Conservation (phyloP, 1,139 yeast genomes). For the Yamadazyma dendronema region DNA sequence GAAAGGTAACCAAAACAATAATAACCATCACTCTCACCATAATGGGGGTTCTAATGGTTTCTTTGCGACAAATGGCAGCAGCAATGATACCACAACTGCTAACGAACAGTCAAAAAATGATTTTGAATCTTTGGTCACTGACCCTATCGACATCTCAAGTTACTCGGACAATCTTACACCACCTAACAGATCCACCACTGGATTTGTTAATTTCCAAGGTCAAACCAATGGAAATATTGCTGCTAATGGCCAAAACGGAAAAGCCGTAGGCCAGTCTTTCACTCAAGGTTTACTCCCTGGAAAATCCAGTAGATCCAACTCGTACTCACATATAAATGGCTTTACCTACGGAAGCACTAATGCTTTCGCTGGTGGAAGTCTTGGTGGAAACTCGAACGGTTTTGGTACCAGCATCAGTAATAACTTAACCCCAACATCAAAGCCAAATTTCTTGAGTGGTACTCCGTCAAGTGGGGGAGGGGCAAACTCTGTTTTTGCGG, state of each 20-base stretch:
- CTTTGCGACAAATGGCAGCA: no score
- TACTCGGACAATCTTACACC: no score
- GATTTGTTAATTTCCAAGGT: no score
- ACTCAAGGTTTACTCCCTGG: background rate
- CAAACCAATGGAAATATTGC: no score
- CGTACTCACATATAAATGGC: background rate
- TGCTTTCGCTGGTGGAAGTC: background rate
- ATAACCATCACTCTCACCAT: background rate
- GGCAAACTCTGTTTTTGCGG: background rate
- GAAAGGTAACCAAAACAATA: background rate
- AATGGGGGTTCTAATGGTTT: constrained; percentile 1
- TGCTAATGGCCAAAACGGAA: no score
- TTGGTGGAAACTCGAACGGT: background rate
- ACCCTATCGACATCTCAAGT: no score
- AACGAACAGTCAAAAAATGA: no score
- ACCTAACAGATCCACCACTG: no score
- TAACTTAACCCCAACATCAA: background rate
- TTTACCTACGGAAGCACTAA: background rate
- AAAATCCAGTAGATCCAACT: background rate
- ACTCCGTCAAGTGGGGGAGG: background rate
- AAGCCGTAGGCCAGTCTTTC: no score
- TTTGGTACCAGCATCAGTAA: background rate
- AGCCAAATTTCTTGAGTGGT: background rate
- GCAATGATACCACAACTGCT: no score
- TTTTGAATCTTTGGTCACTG: no score